Evolutionary conservation across 2,329 filamentous ascomycete species (phyloP), one percentile per base, ranked within the genome.

Genomic region (Saccharata proteae): DNA sequence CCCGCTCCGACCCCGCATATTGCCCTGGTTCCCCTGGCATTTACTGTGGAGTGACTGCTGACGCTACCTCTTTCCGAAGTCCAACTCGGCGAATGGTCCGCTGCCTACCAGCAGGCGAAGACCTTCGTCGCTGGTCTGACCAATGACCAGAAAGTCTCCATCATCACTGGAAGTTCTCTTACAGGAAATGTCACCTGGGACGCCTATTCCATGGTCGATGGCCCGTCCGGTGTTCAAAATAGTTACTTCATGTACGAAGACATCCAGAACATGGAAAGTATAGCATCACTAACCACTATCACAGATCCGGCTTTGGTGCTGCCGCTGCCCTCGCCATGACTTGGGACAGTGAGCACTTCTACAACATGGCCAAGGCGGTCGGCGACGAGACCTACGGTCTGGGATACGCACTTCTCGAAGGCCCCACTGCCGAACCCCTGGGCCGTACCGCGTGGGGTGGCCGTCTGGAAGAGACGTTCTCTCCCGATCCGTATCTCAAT

Each of bases 371-470:
- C 4, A 39, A 36, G 15, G 43, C 43, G 7, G 9, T 29, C 22
- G 43, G 43, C 4, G 30, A 29, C 9, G 43, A 45, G 18, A 42
- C 43, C 34, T 42, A 43, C 15, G 15, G 36, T 6, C 39, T 40
- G 38, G 43, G 43, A 5, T 40, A 40, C 23, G 41, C 42, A 11
- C 32, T 41, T 6, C 39, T 43, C 38, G 42, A 45, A 21, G 41
- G 43, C 13, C 37, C 38, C 13, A 51, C 47, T 13, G 31, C 40
- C 11, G 34, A 37, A 18, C 45, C 45, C n/a, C 40, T 47, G 7
- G 46, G 46, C 14, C 42, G 47, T 12, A 44, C 37, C 2, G 43
- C 43, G 1, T 45, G 43, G 43, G 36, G 37, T 2, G 44, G 45
- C 2, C 40, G 44, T 14, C 38, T 30, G 5, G 42, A 43, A 8